Evolutionary conservation across 2,329 filamentous ascomycete species (phyloP).

Genomic region (Teratosphaeria viscida): DNA sequence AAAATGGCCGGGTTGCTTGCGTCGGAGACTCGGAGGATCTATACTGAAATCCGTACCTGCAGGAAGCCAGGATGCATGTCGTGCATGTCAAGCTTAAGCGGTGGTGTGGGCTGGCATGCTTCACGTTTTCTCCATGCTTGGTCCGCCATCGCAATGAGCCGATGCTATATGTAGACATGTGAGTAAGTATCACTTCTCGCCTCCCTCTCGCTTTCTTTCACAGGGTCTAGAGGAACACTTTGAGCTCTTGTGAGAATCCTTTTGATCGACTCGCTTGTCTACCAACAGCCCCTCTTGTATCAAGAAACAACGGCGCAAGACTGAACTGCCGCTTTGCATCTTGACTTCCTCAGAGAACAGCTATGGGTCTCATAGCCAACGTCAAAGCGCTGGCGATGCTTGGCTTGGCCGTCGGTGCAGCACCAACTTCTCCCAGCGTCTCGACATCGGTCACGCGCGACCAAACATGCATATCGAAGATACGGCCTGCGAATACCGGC

Average conservation of each 20-base stretch:
- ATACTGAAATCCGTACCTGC: neutral
- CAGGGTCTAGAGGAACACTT: neutral
- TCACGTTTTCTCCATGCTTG: neutral
- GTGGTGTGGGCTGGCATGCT: neutral
- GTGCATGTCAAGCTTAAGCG: neutral
- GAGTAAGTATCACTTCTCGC: neutral
- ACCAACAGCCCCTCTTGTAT: neutral
- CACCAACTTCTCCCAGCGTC: neutral
- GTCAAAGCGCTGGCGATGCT: neutral
- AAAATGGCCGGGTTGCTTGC: neutral
- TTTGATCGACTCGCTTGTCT: neutral
- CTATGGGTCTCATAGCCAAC: neutral
- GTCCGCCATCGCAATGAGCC: neutral
- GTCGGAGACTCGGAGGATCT: neutral
- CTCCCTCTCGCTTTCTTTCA: neutral
- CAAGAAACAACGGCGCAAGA: neutral
- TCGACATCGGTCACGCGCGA: neutral
- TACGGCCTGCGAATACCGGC: neutral
- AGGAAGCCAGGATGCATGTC: neutral
- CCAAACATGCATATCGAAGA: neutral
- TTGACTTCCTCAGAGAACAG: neutral
- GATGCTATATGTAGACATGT: neutral
- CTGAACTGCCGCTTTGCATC: neutral
- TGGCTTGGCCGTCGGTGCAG: neutral
- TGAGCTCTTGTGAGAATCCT: neutral